Evolutionary conservation across 768 basidiomycete genomes (phyloP).

Genomic region (Erythrobasidium yunnanense): DNA sequence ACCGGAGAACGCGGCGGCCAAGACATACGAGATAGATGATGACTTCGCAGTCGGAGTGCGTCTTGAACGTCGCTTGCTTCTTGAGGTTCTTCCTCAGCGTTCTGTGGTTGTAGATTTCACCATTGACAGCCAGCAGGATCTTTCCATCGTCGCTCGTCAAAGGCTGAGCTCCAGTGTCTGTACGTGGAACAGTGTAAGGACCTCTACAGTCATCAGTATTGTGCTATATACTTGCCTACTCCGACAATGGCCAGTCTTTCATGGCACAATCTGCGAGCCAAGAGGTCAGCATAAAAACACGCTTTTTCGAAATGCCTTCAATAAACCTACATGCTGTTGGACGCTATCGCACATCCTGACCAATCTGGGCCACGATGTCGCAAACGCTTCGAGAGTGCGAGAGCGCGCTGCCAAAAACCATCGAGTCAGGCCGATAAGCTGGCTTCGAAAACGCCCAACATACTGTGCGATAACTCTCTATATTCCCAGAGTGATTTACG

Average conservation of each 20-base stretch:
- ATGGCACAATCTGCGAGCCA: conserved; percentile 47
- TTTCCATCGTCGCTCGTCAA: conserved; percentile 75
- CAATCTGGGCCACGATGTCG: conserved; percentile 78
- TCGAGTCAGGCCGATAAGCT: neutral
- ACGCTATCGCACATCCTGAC: conserved; percentile 76
- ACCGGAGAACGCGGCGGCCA: too few relatives aligned
- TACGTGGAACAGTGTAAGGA: conserved; percentile 37
- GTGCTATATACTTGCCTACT: too few relatives aligned
- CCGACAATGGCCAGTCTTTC: conserved; percentile 96
- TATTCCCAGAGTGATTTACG: conserved; percentile 31
- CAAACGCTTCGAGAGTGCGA: conserved; percentile 32
- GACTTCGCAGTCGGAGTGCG: conserved; percentile 95
- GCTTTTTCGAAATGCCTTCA: too few relatives aligned
- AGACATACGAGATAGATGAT: conserved; percentile 76
- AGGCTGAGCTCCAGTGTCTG: conserved; percentile 95
- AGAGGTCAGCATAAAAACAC: neutral
- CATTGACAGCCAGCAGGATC: conserved; percentile 80
- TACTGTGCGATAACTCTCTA: conserved; percentile 27
- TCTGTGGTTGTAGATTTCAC: conserved; percentile 97
- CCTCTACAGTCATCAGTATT: too few relatives aligned
- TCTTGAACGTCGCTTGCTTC: conserved; percentile 68
- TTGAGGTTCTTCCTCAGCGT: conserved; percentile 61
- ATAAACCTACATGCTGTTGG: conserved; percentile 41
- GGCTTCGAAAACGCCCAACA: neutral
- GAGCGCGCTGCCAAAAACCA: conserved; percentile 17